Conservation (phyloP, 2,329 filamentous ascomycete species). For the Penicillium sp. region DNA sequence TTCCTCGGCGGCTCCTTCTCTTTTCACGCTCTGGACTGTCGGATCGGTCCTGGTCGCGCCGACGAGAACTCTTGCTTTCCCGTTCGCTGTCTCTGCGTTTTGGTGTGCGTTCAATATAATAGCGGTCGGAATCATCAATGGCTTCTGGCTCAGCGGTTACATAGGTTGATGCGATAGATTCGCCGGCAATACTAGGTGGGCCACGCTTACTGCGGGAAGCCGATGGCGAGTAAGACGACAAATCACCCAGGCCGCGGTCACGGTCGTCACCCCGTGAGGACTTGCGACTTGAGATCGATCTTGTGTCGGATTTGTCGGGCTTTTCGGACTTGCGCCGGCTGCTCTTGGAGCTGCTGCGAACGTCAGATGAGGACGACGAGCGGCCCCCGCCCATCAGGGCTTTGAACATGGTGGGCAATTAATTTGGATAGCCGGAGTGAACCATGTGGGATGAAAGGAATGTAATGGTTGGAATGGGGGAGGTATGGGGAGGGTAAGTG, state of each 20-base stretch:
- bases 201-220: slow-evolving; percentile 27
- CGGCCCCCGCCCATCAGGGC: slow-evolving; percentile 38
- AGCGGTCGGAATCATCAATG: slow-evolving; percentile 27
- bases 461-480: slow-evolving; percentile 8
- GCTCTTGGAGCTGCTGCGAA: slow-evolving; percentile 32
- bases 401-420: slow-evolving; percentile 40
- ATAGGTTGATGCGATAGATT: slow-evolving; percentile 38
- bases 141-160: slow-evolving; percentile 40
- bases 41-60: slow-evolving; percentile 29
- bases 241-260: slow-evolving; percentile 41
- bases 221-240: slow-evolving; percentile 29
- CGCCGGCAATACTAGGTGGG: slow-evolving; percentile 28
- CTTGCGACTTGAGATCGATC: slow-evolving; percentile 39
- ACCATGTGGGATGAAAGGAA: slow-evolving; percentile 30
- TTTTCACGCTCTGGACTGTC: slow-evolving; percentile 29
- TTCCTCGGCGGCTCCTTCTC: slow-evolving; percentile 20
- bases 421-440: slow-evolving; percentile 25
- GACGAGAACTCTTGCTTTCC: slow-evolving; percentile 23
- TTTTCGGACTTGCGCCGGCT: slow-evolving; percentile 30
- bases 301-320: slow-evolving; percentile 29
- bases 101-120: slow-evolving; percentile 31
- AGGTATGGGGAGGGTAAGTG: slow-evolving; percentile 3
- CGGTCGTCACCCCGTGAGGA: slow-evolving; percentile 49
- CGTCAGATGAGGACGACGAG: slow-evolving; percentile 33
- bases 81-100: slow-evolving; percentile 29